Percentiles rank a stretch among this genome's conserved stretches.
Conservation (phyloP, 371 early-diverging fungal species). For the Funneliformis caledonium region DNA sequence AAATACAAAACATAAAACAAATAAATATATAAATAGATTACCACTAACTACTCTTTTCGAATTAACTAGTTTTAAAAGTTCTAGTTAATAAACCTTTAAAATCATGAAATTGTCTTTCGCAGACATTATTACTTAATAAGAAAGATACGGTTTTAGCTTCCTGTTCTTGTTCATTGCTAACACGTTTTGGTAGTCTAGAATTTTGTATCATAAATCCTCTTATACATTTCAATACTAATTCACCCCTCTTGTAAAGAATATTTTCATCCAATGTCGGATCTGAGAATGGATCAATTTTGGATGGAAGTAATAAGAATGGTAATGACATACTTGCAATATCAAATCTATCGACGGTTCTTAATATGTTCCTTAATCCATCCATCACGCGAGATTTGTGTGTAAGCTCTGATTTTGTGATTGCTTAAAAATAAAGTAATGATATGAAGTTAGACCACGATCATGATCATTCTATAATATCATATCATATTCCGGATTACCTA, state of each 20-base stretch:
- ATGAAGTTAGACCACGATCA: not conserved
- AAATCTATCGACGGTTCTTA: conserved; percentile 63
- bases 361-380: conserved; percentile 66
- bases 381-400: conserved; percentile 59
- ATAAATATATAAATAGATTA: not conserved
- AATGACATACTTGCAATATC: conserved; percentile 70
- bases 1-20: not conserved
- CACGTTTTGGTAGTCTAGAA: conserved; percentile 53
- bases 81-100: conserved; percentile 28
- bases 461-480: not conserved
- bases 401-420: conserved; percentile 49
- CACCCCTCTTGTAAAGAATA: conserved; percentile 59
- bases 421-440: conserved; percentile 44
- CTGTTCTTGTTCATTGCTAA: not conserved
- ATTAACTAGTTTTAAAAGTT: conserved; percentile 29
- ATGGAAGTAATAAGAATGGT: conserved; percentile 69
- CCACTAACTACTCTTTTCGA: not conserved
- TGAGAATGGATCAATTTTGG: conserved; percentile 50
- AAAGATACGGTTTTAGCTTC: conserved; percentile 24
- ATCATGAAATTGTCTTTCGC: conserved; percentile 17
- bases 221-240: conserved; percentile 64
- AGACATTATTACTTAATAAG: conserved; percentile 16
- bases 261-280: conserved; percentile 42
- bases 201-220: conserved; percentile 66
- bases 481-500: conserved; percentile 40